Evolutionary conservation across 1,284 basidiomycete genomes (phyloP).

Genomic region (Melampsora americana): DNA sequence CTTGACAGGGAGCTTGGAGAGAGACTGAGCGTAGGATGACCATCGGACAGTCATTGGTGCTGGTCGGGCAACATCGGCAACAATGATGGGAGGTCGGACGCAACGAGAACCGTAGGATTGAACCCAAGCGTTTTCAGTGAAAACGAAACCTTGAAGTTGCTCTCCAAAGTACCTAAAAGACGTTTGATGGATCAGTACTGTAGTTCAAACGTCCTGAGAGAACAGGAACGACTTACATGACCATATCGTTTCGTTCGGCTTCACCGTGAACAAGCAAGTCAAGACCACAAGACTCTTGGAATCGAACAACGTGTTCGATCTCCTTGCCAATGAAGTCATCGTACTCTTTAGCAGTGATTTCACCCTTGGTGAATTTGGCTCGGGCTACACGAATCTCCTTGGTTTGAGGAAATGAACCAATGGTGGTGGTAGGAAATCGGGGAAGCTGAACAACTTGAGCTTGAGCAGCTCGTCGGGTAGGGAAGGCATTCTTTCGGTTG

Average conservation of each 20-base stretch:
- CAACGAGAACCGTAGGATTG: slow-evolving; percentile 94
- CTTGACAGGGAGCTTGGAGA: slow-evolving; percentile 96
- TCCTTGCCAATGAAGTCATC: slow-evolving; percentile 99
- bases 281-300: slow-evolving; percentile 94
- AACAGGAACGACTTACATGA: slow-evolving; percentile 45
- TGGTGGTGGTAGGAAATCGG: slow-evolving; percentile 97
- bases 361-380: slow-evolving; percentile 88
- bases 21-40: slow-evolving; percentile 93
- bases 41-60: slow-evolving; percentile 93
- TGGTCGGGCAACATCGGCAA: slow-evolving; percentile 94
- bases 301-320: slow-evolving; percentile 85
- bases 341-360: slow-evolving; percentile 83
- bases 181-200: background rate
- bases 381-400: slow-evolving; percentile 97
- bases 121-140: slow-evolving; percentile 98
- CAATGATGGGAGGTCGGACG: slow-evolving; percentile 97
- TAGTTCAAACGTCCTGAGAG: slow-evolving; percentile 51
- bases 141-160: slow-evolving; percentile 90
- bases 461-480: slow-evolving; percentile 82
- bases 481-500: slow-evolving; percentile 86
- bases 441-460: slow-evolving; percentile 84
- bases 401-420: slow-evolving; percentile 82
- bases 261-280: slow-evolving; percentile 99
- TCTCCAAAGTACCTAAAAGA: slow-evolving; percentile 91
- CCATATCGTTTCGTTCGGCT: slow-evolving; percentile 63